These are phyloP conservation scores for Lentinula raphanica DNA, from an alignment of 768 basidiomycete genomes.

Conservation along the genomic window DNA sequence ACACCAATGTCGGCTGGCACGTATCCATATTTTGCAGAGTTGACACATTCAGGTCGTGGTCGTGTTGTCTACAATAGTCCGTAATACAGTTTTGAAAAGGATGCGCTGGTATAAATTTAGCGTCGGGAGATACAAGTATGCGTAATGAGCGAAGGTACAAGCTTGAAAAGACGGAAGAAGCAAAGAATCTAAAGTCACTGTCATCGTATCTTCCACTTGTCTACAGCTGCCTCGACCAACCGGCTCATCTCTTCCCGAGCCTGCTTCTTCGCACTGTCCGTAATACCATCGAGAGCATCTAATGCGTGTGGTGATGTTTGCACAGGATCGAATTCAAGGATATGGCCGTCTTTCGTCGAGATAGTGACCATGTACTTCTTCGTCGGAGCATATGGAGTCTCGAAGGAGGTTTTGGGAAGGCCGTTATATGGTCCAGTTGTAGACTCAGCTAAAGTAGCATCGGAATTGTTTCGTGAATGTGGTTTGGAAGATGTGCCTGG, in stretches of 20 bases:
- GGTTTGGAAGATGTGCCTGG: constrained; percentile 33
- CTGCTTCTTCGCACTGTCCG: constrained; percentile 78
- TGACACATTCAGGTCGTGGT: not conserved
- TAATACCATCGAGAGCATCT: constrained; percentile 73
- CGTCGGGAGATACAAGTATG: not conserved
- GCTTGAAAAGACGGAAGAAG: constrained; percentile 5
- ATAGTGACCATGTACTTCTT: constrained; percentile 31
- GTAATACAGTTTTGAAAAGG: not conserved
- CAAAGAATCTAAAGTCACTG: not conserved
- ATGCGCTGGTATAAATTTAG: not conserved
- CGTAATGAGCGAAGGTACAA: not conserved
- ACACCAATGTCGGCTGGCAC: constrained; percentile 47
- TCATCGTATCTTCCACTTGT: constrained; percentile 66
- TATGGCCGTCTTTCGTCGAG: constrained; percentile 74
- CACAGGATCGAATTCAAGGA: constrained; percentile 84
- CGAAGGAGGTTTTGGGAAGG: constrained; percentile 1
- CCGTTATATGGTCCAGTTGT: not conserved
- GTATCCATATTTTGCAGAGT: constrained; percentile 3
- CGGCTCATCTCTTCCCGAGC: constrained; percentile 72
- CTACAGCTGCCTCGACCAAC: constrained; percentile 65
- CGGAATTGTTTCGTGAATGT: constrained; percentile 42
- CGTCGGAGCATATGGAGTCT: constrained; percentile 4
- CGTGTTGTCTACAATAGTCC: not conserved
- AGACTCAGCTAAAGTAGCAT: constrained; percentile 17
- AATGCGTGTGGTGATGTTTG: constrained; percentile 65